Base-by-base conservation (phyloP, 129 eudicot species). In the Sambucus nigra region DNA sequence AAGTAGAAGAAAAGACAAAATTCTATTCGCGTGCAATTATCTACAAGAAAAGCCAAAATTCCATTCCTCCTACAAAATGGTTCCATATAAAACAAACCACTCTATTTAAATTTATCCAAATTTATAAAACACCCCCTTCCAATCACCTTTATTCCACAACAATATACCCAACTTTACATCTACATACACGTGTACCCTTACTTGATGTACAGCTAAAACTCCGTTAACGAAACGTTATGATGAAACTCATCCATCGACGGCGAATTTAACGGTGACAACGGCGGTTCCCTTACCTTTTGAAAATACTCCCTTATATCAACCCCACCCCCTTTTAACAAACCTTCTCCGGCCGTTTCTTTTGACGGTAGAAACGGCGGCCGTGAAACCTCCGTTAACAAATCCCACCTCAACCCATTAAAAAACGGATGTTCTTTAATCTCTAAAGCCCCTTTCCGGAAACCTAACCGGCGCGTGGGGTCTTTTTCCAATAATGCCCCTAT, bases 301-400 rank as follows among this genome's bases (percentile, higher is more conserved):
- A 83, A 83, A 69, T 79, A 83, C 51, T 80, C 94, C n/a, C 38
- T 54, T 42, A 86, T 62, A 32, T 63, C 68, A n/a, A 69, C 57
- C 2, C 76, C 35, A 42, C 14, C 48, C 7, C 2, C 15, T 49
- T 21, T 47, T 38, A n/a, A n/a, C n/a, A n/a, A n/a, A n/a, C n/a
- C n/a, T n/a, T n/a, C 14, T 57, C 83, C 32, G n/a, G 15, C 49
- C n/a, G 56, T 60, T 79, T 72, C 88, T 41, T 57, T 50, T 54
- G 70, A 63, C 72, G 88, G 95, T 29, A 84, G 42, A 73, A 72
- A 73, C 53, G 97, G 97, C 52, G 95, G 97, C 20, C 97, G 85
- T 25, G 55, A 47, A 7, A 88, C 85, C 42, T 81, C 93, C 67
- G 85, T 76, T 26, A 88, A 59, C 44, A 84, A 22, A 22, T 84